Base-by-base conservation (phyloP, 1,139 yeast species). In the Geotrichum histeridarum region DNA sequence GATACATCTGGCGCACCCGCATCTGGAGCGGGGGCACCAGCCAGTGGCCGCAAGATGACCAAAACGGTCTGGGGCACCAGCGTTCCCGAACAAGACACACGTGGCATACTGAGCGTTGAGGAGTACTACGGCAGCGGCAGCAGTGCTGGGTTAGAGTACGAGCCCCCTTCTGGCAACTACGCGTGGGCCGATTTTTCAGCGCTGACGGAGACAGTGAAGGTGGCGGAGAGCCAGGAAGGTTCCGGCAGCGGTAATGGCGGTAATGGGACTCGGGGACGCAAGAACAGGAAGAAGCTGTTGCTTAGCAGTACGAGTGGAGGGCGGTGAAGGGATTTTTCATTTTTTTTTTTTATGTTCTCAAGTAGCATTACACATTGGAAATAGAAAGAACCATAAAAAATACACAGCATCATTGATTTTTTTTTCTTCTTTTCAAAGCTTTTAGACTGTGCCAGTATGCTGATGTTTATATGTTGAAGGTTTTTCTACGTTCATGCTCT, bases 281-380 rank as follows among this genome's bases (percentile, higher is more conserved):
- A 74, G 69, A 63, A 74, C 63, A 76, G 74, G 63, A 76, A 75
- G 64, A 69, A 69, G 61, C 66, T 71, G 32, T 71, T 73, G 14
- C 60, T 72, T 14, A 49, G 63, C 51, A 59, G 66, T 8, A 63
- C 60, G 18, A 54, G 53, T 31, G 56, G 61, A 12, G 51, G 51
- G 8, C 42, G 50, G 14, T 39, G 42, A 38, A n/a, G 11, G 38
- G 2, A 7, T 18, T 33, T 35, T 12, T 17, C 5, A 9, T 5
- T 9, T 17, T 43, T 30, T 42, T 42, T 17, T 12, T 42, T 27
- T 22, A 3, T 22, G 5, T 22, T 22, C 27, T 22, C 5, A 5
- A 5, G 27, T 22, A 22, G 27, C 27, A 22, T 22, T 22, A 22
- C 27, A 22, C 27, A 3, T 22, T 22, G 27, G 5, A 22, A 22